Evolutionary conservation across 2,329 filamentous ascomycete genomes (phyloP), one percentile per base, ranked within the genome.

Genomic region (Ascochyta fabae): DNA sequence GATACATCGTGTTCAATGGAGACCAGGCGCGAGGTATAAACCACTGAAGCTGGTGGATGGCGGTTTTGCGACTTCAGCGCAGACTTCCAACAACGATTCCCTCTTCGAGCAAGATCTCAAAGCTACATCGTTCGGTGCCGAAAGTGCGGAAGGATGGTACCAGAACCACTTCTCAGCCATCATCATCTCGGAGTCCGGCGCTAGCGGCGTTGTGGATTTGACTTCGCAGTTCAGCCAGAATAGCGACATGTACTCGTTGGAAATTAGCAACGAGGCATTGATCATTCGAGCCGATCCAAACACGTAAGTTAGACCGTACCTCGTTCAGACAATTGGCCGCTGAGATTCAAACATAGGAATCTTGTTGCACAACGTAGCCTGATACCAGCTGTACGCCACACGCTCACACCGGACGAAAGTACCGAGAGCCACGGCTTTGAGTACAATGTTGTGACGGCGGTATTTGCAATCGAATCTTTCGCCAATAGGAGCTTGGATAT

Each of bases 251-350:
- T 10, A 3, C 7, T 7, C 4, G 1, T 2, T 4, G 6, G 27
- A 34, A 22, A 19, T 23, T 12, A 23, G n/a, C 13, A 40, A 43
- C 6, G 24, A 40, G 19, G 23, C 22, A 10, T 40, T 8, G 0
- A 56, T 60, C 24, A 58, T 66, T 29, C 51, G 57, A 5, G 61
- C 63, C 4, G 61, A 66, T 45, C 63, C 63, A 13, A 66, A 66
- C 35, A 66, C 63, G 63, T 64, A 48, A 58, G 62, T 57, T 12
- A 29, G 8, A 16, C 6, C 2, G 10, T 13, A 6, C 8, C 26
- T 31, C 23, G 0, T 35, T 9, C 12, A 19, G 2, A 5, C 6
- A 35, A 16, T 16, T 8, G 33, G 16, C 16, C 33, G 10, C 33
- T 16, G 33, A 35, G n/a, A 9, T 16, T 16, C 15, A n/a, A 16